Percentiles rank a stretch among this genome's conserved stretches.
Evolutionary conservation across 2,329 filamentous ascomycete genomes (phyloP).

Genomic region (Fusarium kyushuense): DNA sequence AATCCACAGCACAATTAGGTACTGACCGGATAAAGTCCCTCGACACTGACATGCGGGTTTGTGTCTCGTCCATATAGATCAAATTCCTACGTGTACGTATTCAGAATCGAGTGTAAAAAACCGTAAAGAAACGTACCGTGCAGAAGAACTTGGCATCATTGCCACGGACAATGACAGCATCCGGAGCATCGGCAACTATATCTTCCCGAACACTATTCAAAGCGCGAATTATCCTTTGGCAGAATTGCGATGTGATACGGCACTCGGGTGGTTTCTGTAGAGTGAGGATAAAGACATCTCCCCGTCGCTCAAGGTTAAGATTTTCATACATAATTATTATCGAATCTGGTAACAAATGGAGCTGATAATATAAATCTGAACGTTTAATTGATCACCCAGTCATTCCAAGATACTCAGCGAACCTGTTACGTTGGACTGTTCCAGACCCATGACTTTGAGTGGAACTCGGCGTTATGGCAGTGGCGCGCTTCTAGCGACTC

Average conservation of each 20-base stretch:
- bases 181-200: neutral
- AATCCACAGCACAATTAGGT: too few relatives aligned
- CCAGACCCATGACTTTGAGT: too few relatives aligned
- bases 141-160: conserved; percentile 11
- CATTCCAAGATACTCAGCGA: neutral
- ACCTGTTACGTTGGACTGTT: neutral
- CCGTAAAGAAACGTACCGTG: neutral
- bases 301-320: neutral
- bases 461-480: neutral
- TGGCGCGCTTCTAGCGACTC: too few relatives aligned
- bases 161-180: neutral
- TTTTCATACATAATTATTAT: neutral
- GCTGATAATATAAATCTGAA: neutral
- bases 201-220: neutral
- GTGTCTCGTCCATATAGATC: conserved; percentile 3
- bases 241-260: conserved; percentile 11
- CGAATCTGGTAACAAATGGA: neutral
- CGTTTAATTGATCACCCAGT: neutral
- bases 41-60: conserved; percentile 3
- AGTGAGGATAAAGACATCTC: conserved; percentile 1
- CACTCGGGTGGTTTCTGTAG: conserved; percentile 12
- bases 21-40: conserved; percentile 6
- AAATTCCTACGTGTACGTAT: neutral
- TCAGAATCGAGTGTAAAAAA: neutral
- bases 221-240: neutral